Percentiles rank a stretch among this genome's conserved stretches.
phyloP scores from a whole-genome alignment of 257 asterid genomes.

The Datura wrightii region DNA sequence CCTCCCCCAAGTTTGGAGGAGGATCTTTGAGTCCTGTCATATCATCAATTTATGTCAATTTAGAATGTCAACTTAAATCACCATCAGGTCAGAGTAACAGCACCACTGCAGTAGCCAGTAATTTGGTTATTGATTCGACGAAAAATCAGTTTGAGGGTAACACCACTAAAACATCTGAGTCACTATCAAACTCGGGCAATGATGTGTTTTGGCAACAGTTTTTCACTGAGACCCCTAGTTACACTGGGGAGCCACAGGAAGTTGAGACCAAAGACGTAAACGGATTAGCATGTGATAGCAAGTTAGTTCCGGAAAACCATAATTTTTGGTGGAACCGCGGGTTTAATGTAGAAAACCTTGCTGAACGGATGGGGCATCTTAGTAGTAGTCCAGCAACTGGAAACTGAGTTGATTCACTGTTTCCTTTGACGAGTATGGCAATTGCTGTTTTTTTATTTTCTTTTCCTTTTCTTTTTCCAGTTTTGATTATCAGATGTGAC shows the following conservation, averaged over 20 bases:
- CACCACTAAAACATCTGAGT: slow-evolving; percentile 9
- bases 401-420: slow-evolving; percentile 38
- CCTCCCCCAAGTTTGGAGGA: slow-evolving; percentile 52
- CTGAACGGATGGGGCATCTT: slow-evolving; percentile 60
- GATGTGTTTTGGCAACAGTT: slow-evolving; percentile 93
- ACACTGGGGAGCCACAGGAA: slow-evolving; percentile 43
- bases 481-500: background rate
- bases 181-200: slow-evolving; percentile 55
- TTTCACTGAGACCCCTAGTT: slow-evolving; percentile 69
- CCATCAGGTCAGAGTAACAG: slow-evolving; percentile 38
- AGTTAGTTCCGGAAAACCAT: slow-evolving; percentile 40
- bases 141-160: slow-evolving; percentile 40
- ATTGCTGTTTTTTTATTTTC: background rate
- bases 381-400: slow-evolving; percentile 47
- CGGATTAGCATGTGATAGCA: slow-evolving; percentile 37
- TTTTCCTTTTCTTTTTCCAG: background rate
- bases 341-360: slow-evolving; percentile 49
- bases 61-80: slow-evolving; percentile 40
- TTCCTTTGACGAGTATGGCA: background rate
- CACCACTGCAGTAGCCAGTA: background rate
- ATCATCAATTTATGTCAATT: slow-evolving; percentile 54
- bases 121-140: slow-evolving; percentile 26
- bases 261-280: slow-evolving; percentile 48
- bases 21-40: slow-evolving; percentile 49
- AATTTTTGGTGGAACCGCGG: slow-evolving; percentile 62